Percentiles rank a stretch among this genome's conserved stretches.
Evolutionary conservation across 2,329 filamentous ascomycete species (phyloP).

Genomic region (Ampelomyces quisqualis): DNA sequence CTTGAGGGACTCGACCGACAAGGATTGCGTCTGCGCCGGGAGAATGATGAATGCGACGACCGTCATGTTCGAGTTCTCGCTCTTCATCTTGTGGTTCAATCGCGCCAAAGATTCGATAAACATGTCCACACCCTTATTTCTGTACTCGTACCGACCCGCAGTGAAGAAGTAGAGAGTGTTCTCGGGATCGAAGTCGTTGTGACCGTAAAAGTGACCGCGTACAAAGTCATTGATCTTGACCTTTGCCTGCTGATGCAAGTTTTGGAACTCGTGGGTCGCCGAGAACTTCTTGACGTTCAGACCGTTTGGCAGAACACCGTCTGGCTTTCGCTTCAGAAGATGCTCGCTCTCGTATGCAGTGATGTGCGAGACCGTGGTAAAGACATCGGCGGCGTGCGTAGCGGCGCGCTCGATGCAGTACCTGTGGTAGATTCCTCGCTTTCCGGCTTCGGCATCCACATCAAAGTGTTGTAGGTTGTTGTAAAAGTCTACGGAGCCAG

Average conservation of each 20-base stretch:
- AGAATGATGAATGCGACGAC: constrained; percentile 98
- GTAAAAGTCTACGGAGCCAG: constrained; percentile 97
- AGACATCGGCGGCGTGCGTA: constrained; percentile 89
- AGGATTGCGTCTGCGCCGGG: constrained; percentile 91
- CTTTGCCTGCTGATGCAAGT: constrained; percentile 93
- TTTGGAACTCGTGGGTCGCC: constrained; percentile 98
- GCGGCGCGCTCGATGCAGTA: constrained; percentile 97
- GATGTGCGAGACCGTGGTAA: constrained; percentile 98
- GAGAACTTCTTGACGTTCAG: constrained; percentile 98
- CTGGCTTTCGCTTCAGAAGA: constrained; percentile 93
- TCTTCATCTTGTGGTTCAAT: constrained; percentile 90
- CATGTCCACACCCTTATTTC: constrained; percentile 99
- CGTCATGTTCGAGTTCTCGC: constrained; percentile 80
- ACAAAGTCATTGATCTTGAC: constrained; percentile 99
- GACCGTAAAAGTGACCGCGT: constrained; percentile 95
- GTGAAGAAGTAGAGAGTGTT: constrained; percentile 99
- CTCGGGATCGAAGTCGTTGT: constrained; percentile 94
- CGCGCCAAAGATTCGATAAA: constrained; percentile 96
- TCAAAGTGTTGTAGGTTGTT: constrained; percentile 98
- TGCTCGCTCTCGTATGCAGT: constrained; percentile 98
- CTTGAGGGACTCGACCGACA: constrained; percentile 93
- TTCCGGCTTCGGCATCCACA: constrained; percentile 92
- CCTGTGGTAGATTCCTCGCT: constrained; percentile 96
- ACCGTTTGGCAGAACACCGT: constrained; percentile 93
- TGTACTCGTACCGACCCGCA: constrained; percentile 92